These are phyloP conservation scores for Fraxinus sp. DNA, from an alignment of 305 asterid species.

Conservation along the genomic window DNA sequence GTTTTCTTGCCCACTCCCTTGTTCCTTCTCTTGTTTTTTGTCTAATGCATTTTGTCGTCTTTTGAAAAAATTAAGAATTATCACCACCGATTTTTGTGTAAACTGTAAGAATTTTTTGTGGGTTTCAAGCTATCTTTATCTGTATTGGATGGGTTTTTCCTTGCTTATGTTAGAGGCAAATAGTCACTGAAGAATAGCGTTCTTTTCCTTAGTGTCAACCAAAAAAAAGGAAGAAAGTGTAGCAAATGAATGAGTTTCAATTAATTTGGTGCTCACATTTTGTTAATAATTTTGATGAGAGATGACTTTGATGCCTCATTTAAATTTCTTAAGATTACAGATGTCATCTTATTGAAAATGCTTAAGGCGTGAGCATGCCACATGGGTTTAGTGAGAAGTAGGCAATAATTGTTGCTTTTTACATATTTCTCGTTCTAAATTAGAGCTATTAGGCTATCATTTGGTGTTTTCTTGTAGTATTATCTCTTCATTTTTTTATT, in stretches of 20 bases:
- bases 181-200: slow-evolving; percentile 7
- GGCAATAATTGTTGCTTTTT: slow-evolving; percentile 37
- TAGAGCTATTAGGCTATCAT: slow-evolving; percentile 30
- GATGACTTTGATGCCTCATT: neutral
- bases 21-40: neutral
- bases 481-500: slow-evolving; percentile 1
- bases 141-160: neutral
- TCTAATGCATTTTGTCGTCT: neutral
- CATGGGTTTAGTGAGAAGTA: slow-evolving; percentile 1
- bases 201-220: slow-evolving; percentile 16
- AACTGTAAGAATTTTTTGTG: neutral
- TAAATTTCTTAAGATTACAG: neutral
- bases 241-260: slow-evolving; percentile 24
- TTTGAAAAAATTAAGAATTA: neutral
- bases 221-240: slow-evolving; percentile 14
- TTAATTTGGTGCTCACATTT: slow-evolving; percentile 5
- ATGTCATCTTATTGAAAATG: slow-evolving; percentile 24
- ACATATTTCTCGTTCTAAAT: slow-evolving; percentile 31
- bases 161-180: slow-evolving; percentile 25
- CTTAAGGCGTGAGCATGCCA: slow-evolving; percentile 5
- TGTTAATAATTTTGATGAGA: slow-evolving; percentile 5
- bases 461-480: slow-evolving; percentile 25
- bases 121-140: slow-evolving; percentile 18
- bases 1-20: slow-evolving; percentile 41
- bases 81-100: neutral